Evolutionary conservation across 2,329 filamentous ascomycete genomes (phyloP), one percentile per base, ranked within the genome.

Genomic region (Onygena corvina): DNA sequence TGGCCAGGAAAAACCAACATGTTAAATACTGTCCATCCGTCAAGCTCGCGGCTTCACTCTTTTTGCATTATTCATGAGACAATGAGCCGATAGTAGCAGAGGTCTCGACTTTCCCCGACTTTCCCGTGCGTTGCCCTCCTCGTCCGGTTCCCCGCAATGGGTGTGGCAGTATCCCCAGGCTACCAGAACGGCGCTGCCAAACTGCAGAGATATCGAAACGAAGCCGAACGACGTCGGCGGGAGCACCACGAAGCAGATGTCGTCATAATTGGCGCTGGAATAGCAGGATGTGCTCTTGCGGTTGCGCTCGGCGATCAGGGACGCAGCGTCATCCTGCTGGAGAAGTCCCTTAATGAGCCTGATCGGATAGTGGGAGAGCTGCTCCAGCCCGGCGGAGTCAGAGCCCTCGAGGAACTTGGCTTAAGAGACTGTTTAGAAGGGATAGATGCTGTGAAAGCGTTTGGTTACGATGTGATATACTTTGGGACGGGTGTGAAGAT

Each of bases 301-400:
- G 84, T 82, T 55, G 80, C 90, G 18, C 76, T 96, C 40, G 89
- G 85, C 52, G 82, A 84, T 59, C 92, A 96, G 70, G 89, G 88
- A 48, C 81, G 92, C 54, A 93, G 85, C 64, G 89, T 98, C 21
- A 76, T 96, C 21, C 72, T 98, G 47, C 78, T 98, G 46, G 92
- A 98, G 71, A 79, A 79, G 60, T 93, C 81, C 69, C 73, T 96
- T 68, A 87, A 87, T 67, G 84, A 96, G 71, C 92, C 92, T 16
- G 84, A 96, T 70, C 81, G 92, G 55, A 98, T 98, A 57, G 88
- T 98, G 44, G 92, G 92, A 59, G 92, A 98, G 71, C 71, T 98
- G 56, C 72, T 98, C 59, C 92, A 98, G 68, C 92, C 92, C 0
- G 92, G 92, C 46, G 92, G 92, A 46, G 81, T 94, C 29, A 73